These are phyloP conservation scores for Hymenoscyphus repandus DNA, from an alignment of 2,329 filamentous ascomycete genomes.

Conservation along the genomic window DNA sequence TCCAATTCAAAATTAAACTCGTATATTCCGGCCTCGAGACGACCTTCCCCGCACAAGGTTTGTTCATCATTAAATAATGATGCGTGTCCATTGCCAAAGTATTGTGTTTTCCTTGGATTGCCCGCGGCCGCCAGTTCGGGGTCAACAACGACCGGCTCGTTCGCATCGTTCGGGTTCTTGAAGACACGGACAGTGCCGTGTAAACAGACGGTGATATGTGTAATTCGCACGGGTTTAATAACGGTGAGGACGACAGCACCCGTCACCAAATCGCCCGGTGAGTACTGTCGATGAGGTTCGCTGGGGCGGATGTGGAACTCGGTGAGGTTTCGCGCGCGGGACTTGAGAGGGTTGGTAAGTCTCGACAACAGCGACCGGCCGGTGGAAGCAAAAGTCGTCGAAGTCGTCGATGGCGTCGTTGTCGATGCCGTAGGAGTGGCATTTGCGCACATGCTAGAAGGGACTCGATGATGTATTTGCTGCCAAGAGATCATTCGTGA, in stretches of 20 bases:
- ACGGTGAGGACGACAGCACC: constrained; percentile 69
- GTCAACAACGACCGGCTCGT: constrained; percentile 40
- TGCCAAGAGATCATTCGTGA: constrained; percentile 27
- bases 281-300: constrained; percentile 73
- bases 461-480: constrained; percentile 19
- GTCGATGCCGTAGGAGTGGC: constrained; percentile 21
- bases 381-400: constrained; percentile 18
- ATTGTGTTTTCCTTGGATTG: constrained; percentile 42
- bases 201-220: constrained; percentile 71
- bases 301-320: constrained; percentile 75
- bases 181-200: constrained; percentile 77
- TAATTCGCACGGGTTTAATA: constrained; percentile 69
- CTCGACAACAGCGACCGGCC: constrained; percentile 33
- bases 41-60: constrained; percentile 72
- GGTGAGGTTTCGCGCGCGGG: constrained; percentile 58
- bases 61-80: constrained; percentile 79
- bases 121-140: constrained; percentile 26
- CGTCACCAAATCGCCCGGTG: constrained; percentile 66
- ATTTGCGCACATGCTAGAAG: constrained; percentile 31
- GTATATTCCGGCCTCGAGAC: constrained; percentile 67
- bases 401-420: constrained; percentile 7
- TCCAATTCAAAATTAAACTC: constrained; percentile 74
- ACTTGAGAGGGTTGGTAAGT: constrained; percentile 39
- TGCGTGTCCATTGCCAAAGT: constrained; percentile 73
- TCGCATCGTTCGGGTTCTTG: constrained; percentile 56